Conservation (phyloP, 2,329 filamentous ascomycete genomes). For the Penicillium sp. region DNA sequence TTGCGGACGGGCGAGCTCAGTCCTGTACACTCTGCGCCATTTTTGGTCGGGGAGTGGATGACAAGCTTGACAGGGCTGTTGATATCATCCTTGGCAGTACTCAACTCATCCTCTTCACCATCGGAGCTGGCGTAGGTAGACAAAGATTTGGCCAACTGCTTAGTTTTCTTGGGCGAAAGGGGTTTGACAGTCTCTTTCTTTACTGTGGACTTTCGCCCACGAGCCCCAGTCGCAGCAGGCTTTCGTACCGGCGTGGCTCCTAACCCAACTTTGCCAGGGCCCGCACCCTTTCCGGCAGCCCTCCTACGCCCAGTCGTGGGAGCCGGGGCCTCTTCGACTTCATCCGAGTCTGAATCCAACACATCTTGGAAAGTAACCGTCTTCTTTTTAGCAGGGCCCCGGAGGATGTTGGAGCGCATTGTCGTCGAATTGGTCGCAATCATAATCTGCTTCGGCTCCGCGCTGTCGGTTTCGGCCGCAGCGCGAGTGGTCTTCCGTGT, state of each 20-base stretch:
- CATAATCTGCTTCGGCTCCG: constrained; percentile 24
- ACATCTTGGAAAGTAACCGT: constrained; percentile 49
- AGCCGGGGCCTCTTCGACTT: constrained; percentile 32
- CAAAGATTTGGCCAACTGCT: constrained; percentile 44
- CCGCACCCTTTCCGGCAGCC: constrained; percentile 20
- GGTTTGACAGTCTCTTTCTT: constrained; percentile 35
- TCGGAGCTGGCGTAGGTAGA: constrained; percentile 39
- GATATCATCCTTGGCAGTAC: constrained; percentile 34
- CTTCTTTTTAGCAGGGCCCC: constrained; percentile 40
- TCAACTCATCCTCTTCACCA: constrained; percentile 46
- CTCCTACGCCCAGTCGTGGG: constrained; percentile 25
- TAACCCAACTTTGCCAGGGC: constrained; percentile 37
- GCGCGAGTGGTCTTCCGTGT: constrained; percentile 15
- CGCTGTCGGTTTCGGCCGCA: constrained; percentile 5
- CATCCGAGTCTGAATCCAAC: constrained; percentile 42
- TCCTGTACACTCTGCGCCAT: constrained; percentile 26
- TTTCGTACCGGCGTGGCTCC: constrained; percentile 49
- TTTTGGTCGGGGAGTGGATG: constrained; percentile 37
- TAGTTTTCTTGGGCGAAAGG: constrained; percentile 50
- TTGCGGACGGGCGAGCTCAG: constrained; percentile 35
- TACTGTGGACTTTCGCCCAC: constrained; percentile 34
- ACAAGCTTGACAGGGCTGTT: constrained; percentile 27
- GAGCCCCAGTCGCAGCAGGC: constrained; percentile 27
- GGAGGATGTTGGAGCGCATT: constrained; percentile 31
- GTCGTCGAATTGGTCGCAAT: constrained; percentile 31